These are phyloP conservation scores for Moelleriella libera DNA, from an alignment of 2,329 filamentous ascomycete species.

Conservation along the genomic window DNA sequence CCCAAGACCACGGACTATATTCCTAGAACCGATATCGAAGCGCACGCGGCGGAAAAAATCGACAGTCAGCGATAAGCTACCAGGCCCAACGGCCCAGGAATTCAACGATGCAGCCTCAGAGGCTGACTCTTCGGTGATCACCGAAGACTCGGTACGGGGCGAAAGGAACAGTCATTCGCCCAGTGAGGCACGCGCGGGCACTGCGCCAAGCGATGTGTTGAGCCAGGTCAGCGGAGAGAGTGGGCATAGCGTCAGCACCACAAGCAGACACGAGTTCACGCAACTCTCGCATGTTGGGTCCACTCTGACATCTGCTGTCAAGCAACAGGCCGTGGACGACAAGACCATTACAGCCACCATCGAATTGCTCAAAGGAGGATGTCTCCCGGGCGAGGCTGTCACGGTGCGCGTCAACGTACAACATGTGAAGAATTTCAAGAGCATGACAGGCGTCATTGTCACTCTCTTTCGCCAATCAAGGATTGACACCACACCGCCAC, in stretches of 20 bases:
- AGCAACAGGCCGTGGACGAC: conserved; percentile 37
- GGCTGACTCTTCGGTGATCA: conserved; percentile 18
- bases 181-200: background rate
- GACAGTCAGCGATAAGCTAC: conserved; percentile 26
- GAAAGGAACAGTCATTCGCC: conserved; percentile 23
- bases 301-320: conserved; percentile 17
- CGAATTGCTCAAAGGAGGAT: conserved; percentile 70
- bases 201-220: conserved; percentile 36
- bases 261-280: conserved; percentile 34
- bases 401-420: conserved; percentile 70
- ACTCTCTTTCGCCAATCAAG: conserved; percentile 84
- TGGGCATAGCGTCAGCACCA: conserved; percentile 50
- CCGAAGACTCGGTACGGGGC: conserved; percentile 21
- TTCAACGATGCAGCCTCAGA: conserved; percentile 20
- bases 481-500: conserved; percentile 60
- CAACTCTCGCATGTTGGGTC: conserved; percentile 16
- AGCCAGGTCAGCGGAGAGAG: conserved; percentile 64
- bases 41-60: conserved; percentile 49
- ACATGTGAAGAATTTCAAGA: conserved; percentile 82
- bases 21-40: conserved; percentile 73
- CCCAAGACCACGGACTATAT: conserved; percentile 71
- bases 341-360: conserved; percentile 79
- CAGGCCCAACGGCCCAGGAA: conserved; percentile 25
- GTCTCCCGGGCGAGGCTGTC: conserved; percentile 71
- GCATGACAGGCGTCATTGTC: conserved; percentile 81